Conservation (phyloP, 2,329 filamentous ascomycete species). For the Xylaria sp. region DNA sequence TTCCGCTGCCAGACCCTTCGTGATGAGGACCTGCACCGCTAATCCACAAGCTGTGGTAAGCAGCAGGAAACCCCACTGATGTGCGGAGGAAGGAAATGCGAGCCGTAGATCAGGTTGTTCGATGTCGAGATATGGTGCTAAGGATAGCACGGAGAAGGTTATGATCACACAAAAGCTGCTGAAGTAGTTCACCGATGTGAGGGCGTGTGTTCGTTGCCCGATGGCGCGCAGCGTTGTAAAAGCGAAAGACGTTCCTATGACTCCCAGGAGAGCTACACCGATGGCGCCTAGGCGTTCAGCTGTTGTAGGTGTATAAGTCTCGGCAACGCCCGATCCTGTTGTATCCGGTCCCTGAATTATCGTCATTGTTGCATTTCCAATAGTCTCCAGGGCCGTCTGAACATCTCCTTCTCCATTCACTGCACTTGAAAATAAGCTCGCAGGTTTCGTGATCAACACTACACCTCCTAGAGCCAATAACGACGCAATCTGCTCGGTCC, state of each 20-base stretch:
- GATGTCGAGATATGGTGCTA: conserved; percentile 52
- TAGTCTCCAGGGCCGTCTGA: conserved; percentile 36
- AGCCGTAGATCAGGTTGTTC: conserved; percentile 56
- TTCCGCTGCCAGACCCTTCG: conserved; percentile 78
- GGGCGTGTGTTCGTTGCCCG: conserved; percentile 79
- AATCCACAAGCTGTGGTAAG: conserved; percentile 81
- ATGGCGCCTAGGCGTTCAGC: conserved; percentile 77
- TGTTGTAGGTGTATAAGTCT: conserved; percentile 56
- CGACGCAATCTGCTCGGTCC: conserved; percentile 79
- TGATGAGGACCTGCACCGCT: conserved; percentile 86
- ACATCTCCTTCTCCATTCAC: conserved; percentile 18
- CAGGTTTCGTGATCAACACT: conserved; percentile 81
- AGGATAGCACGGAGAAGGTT: conserved; percentile 68
- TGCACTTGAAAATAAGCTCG: conserved; percentile 51
- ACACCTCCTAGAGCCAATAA: conserved; percentile 82
- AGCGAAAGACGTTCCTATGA: conserved; percentile 78
- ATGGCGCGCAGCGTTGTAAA: conserved; percentile 83
- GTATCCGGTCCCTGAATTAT: conserved; percentile 37
- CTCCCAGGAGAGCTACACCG: conserved; percentile 77
- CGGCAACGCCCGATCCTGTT: conserved; percentile 51
- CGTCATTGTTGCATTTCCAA: conserved; percentile 27
- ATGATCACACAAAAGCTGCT: conserved; percentile 76
- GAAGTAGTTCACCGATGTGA: conserved; percentile 91
- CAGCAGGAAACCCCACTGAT: conserved; percentile 74
- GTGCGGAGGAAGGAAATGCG: conserved; percentile 53